Base-by-base conservation (phyloP, 495 filamentous ascomycete species). In the Neurospora discreta region DNA sequence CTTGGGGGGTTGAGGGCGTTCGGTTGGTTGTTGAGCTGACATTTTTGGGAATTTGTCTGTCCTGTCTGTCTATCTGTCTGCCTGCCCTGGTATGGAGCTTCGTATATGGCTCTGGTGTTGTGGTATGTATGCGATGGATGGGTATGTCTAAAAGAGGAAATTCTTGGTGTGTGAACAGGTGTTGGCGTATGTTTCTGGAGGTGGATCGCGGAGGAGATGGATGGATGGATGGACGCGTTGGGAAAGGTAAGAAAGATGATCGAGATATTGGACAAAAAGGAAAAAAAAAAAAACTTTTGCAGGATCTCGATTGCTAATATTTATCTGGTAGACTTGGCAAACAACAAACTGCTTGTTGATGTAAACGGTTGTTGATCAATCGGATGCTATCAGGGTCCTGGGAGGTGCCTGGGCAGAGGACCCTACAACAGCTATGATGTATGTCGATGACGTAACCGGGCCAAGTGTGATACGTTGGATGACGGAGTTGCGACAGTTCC, bases 1-100 rank as follows among this genome's bases (percentile, higher is more conserved):
- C 70, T 84, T 85, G 67, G 87, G 82, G 3, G 88, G 87, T 76
- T 89, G 87, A 5, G 84, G 71, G 9, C 81, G 77, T 68, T 73
- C 78, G 20, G 78, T 75, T 26, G 84, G 79, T 69, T 82, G 74
- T 78, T 84, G 74, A 2, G 72, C 69, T 16, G 74, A 71, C 71
- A 76, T 76, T 11, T 15, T 69, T 23, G 5, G 38, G 38, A 5
- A 36, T 36, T 36, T 36, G 33, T 38, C 1, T 38, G 36, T 3
- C 0, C 7, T 3, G 36, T 38, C 5, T 3, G 36, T 38, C 33
- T 33, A 4, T 33, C 33, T 33, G 3, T 41, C 6, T 39, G 38
- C 2, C 38, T 39, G 38, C 10, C 38, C 3, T 73, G 20, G 16
- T 52, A 3, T n/a, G 8, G n/a, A 6, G 26, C 71, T 16, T 36